Evolutionary conservation across 176 grass and related monocot species (phyloP), one percentile per base, ranked within the genome.

Genomic region (Aechmea fasciata): DNA sequence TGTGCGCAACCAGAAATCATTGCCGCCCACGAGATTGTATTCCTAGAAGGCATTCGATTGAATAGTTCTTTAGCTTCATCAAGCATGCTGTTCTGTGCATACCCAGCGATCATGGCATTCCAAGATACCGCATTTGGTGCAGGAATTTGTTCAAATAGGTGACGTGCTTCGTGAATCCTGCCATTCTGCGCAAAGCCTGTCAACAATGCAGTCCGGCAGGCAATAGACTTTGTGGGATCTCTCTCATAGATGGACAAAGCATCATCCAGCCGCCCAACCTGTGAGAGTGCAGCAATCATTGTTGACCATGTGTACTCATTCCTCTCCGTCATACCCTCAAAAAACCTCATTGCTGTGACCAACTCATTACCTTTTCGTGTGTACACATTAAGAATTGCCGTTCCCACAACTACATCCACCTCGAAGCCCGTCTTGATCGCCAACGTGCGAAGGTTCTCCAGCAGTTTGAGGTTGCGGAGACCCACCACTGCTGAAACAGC

Each of bases 231-330:
- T 53, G 75, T 13, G 68, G 75, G 84, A 47, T 91, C 88, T 73
- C 75, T 87, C 18, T 87, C 49, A 9, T 77, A 84, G 67, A 91
- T 0, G 23, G 59, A 67, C 26, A 84, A 63, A 63, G 86, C 83
- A 79, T 72, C 78, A 75, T 87, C 78, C 13, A 95, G 76, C 47
- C 13, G 71, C 8, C 71, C 82, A 81, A 64, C 83, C 70, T 71
- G 47, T 51, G 86, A 79, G 48, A 83, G 53, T 10, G 72, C 68
- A 25, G 84, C n/a, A 2, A 91, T 77, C 81, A 91, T 87, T 11
- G 84, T 91, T 51, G 88, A 87, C 84, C 81, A 91, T 61, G 88
- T 82, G 53, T 87, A 91, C 69, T 84, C 84, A 79, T 91, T 87
- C 78, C 61, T 87, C 65, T 74, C 69, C 48, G 13, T 15, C 88